phyloP scores from a whole-genome alignment of 2,329 filamentous ascomycete genomes.

The Sarocladium brachiariae region DNA sequence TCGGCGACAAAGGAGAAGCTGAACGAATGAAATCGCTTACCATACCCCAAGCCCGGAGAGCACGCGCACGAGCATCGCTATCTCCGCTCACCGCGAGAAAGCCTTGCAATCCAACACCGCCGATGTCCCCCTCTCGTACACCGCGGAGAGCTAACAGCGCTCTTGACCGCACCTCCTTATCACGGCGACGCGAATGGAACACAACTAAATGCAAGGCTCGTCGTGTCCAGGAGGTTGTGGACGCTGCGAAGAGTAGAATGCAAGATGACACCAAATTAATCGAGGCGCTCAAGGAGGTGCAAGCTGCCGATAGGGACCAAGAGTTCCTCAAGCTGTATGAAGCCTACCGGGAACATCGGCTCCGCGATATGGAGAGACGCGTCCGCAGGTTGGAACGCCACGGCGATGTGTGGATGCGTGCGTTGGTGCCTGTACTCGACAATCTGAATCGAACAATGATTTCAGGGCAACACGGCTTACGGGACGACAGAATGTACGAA shows the following conservation, averaged over 20 bases:
- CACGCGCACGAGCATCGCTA: background rate
- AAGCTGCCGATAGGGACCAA: conserved; percentile 20
- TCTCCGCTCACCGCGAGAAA: background rate
- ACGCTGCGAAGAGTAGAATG: conserved; percentile 12
- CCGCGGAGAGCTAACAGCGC: conserved; percentile 18
- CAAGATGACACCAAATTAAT: conserved; percentile 18
- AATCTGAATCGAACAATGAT: conserved; percentile 33
- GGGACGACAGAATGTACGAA: conserved; percentile 16
- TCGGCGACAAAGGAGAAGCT: background rate
- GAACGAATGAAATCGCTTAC: background rate
- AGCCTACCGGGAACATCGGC: conserved; percentile 32
- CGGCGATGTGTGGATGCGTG: conserved; percentile 37
- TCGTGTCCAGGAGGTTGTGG: conserved; percentile 1
- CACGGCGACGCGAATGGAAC: conserved; percentile 28
- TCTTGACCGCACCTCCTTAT: conserved; percentile 23
- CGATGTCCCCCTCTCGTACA: conserved; percentile 22
- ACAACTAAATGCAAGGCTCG: conserved; percentile 12
- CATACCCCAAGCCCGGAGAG: conserved; percentile 8
- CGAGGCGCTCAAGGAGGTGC: background rate
- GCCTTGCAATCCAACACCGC: conserved; percentile 23
- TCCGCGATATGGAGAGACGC: conserved; percentile 41
- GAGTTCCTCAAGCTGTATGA: conserved; percentile 33
- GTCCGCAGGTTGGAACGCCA: conserved; percentile 39
- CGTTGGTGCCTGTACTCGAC: conserved; percentile 38
- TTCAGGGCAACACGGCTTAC: conserved; percentile 4